phyloP scores from a whole-genome alignment of 2,329 filamentous ascomycete genomes.

The Clarireedia homoeocarpa region DNA sequence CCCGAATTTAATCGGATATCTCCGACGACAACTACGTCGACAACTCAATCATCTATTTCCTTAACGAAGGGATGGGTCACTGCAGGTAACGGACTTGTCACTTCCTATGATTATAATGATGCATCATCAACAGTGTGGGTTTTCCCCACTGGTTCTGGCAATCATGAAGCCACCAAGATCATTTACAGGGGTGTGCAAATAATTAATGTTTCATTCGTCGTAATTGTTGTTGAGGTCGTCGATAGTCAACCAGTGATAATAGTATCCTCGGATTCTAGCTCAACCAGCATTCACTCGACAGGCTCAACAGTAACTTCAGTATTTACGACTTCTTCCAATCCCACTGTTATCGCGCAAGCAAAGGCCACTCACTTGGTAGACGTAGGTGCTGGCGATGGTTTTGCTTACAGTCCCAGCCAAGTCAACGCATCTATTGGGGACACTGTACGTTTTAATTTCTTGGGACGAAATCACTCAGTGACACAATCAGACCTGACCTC shows the following conservation, averaged over 20 bases:
- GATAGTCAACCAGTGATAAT: background rate
- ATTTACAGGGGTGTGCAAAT: background rate
- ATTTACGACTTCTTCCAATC: background rate
- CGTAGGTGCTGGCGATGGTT: background rate
- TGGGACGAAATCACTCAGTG: constrained; percentile 62
- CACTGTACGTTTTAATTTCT: constrained; percentile 62
- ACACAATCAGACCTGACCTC: constrained; percentile 59
- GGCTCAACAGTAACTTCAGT: background rate
- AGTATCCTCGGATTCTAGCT: background rate
- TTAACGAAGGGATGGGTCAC: background rate
- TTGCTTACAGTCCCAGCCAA: constrained; percentile 40
- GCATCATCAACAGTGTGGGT: background rate
- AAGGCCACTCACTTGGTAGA: background rate
- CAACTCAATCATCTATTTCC: background rate
- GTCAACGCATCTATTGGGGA: constrained; percentile 55
- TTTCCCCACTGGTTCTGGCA: background rate
- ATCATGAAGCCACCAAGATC: background rate
- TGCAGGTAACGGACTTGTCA: background rate
- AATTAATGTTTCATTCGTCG: background rate
- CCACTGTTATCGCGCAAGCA: background rate
- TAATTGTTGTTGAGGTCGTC: background rate
- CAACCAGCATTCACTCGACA: background rate
- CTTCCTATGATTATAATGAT: background rate
- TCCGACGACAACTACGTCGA: background rate
- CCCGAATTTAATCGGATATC: background rate